Evolutionary conservation across 2,329 filamentous ascomycete genomes (phyloP), one percentile per base, ranked within the genome.

Genomic region (Scleromitrula shiraiana): DNA sequence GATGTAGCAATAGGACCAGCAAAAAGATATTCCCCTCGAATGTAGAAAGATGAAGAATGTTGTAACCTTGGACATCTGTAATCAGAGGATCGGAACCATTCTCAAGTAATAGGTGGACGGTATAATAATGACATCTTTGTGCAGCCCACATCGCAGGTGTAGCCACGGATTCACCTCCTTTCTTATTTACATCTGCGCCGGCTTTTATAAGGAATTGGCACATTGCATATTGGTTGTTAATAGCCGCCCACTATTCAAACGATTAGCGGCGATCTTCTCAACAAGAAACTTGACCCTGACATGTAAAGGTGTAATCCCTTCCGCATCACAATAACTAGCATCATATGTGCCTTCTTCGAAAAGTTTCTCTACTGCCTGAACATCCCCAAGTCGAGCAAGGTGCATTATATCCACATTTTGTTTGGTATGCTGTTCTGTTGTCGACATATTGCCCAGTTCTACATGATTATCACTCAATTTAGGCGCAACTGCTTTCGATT

Each of bases 181-280:
- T 95, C 54, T 82, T 84, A 69, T 98, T 97, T 61, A 97, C 85
- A 64, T 95, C 85, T 62, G 90, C 93, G 17, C 62, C 63, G 41
- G 73, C 73, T 56, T 85, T 86, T 64, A 98, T 78, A 37, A 98
- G 81, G 68, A 94, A 96, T 67, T 93, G 91, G 77, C 91, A 96
- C 74, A 97, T 89, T 57, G 88, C 87, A 70, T 91, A 94, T 66
- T 96, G 93, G 64, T 97, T 97, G 71, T 98, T 98, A 67, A 98
- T 97, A 30, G 94, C 88, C 39, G 93, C 93, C 93, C 93, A 98
- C 88, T 98, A 64, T 42, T 44, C n/a, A 30, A 15, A 20, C 15
- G 2, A 19, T 49, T 49, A 49, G 46, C 26, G 1, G 20, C 6
- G 20, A 30, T 38, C 19, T 37, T 33, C 24, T 14, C 24, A 23